Evolutionary conservation across 352 stramenopile species (phyloP).

Genomic region (Phytophthora litchii): DNA sequence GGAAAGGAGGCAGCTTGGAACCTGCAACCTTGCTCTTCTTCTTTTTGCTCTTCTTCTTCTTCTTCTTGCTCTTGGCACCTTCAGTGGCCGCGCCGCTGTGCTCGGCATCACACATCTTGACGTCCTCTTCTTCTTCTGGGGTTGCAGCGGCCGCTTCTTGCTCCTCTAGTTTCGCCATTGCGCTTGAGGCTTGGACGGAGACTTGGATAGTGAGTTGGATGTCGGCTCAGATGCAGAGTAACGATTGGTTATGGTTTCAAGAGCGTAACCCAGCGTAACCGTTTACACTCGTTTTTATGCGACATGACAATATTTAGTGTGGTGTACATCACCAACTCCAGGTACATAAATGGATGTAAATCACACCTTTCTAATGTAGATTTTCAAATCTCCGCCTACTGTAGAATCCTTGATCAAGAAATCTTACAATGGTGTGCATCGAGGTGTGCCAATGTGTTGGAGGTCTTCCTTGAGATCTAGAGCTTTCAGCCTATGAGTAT

Average conservation of each 20-base stretch:
- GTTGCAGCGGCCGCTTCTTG: conserved; percentile 16
- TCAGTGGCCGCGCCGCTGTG: conserved; percentile 15
- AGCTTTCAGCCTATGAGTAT: no score
- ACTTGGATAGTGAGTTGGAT: conserved; percentile 19
- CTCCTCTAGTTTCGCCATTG: conserved; percentile 33
- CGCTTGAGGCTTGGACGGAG: conserved; percentile 2
- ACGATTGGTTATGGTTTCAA: conserved; percentile 23
- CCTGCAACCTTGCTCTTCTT: conserved; percentile 53
- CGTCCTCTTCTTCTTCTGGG: conserved; percentile 14
- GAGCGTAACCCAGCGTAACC: conserved; percentile 12
- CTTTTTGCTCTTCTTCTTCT: conserved; percentile 88
- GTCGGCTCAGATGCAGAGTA: neutral
- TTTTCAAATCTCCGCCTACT: no score
- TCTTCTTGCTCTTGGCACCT: conserved; percentile 44
- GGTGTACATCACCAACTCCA: no score
- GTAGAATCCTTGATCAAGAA: no score
- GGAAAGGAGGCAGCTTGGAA: conserved; percentile 58
- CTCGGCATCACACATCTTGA: conserved; percentile 21
- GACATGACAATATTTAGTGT: no score
- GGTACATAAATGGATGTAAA: no score
- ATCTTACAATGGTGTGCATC: no score
- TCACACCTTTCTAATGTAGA: no score
- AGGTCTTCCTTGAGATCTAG: no score
- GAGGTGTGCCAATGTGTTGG: no score
- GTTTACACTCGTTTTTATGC: neutral